Evolutionary conservation across 1,139 yeast species (phyloP).

Genomic region (Pneumocystis carinii): DNA sequence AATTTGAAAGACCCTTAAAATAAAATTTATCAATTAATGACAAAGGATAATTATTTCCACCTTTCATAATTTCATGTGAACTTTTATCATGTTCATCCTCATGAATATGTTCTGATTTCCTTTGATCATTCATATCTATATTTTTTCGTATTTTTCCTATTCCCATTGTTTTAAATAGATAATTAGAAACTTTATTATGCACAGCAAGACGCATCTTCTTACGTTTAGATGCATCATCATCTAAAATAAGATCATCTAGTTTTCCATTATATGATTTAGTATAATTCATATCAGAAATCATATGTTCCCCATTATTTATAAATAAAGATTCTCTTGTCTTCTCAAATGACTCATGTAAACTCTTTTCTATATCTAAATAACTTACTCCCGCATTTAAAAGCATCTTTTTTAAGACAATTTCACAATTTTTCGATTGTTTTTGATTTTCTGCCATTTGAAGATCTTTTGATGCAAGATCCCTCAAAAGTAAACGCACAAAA

Average conservation of each 20-base stretch:
- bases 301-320: background rate
- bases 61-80: background rate
- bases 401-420: constrained; percentile 31
- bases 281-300: constrained; percentile 2
- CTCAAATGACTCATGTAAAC: constrained; percentile 1
- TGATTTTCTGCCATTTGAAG: constrained; percentile 32
- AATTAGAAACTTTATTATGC: background rate
- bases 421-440: constrained; percentile 31
- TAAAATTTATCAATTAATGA: background rate
- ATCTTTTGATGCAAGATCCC: constrained; percentile 37
- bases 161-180: background rate
- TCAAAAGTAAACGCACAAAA: constrained; percentile 35
- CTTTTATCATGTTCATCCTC: background rate
- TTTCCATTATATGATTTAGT: constrained; percentile 6
- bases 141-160: background rate
- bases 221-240: constrained; percentile 8
- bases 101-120: background rate
- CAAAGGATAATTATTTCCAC: background rate
- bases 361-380: constrained; percentile 8
- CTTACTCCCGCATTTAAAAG: constrained; percentile 33
- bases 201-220: background rate
- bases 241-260: constrained; percentile 12
- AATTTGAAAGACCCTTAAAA: background rate
- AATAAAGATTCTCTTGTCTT: background rate
- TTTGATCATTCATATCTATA: background rate